Evolutionary conservation across 352 stramenopile genomes (phyloP).

Genomic region (Globisporangium iwayamae): DNA sequence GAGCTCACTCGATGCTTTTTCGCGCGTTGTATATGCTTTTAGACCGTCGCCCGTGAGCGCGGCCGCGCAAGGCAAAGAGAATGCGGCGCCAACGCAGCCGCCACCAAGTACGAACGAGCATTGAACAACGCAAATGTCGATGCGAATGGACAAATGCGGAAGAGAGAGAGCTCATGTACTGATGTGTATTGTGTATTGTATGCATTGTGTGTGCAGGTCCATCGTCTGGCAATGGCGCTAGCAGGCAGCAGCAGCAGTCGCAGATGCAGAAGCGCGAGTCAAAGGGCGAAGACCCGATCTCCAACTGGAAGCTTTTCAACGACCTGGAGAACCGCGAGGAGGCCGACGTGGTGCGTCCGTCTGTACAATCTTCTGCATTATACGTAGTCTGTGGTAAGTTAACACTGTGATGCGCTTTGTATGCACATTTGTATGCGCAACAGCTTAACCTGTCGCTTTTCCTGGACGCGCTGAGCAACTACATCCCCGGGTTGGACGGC

Average conservation of each 20-base stretch:
- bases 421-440: neutral
- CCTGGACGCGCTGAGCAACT: constrained; percentile 65
- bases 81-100: constrained; percentile 1
- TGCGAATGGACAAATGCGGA: neutral
- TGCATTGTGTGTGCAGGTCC: neutral
- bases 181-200: neutral
- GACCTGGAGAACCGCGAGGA: constrained; percentile 85
- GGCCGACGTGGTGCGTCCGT: constrained; percentile 57
- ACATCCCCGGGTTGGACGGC: constrained; percentile 73
- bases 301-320: constrained; percentile 87
- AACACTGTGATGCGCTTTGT: neutral
- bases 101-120: neutral
- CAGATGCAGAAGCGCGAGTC: constrained; percentile 18
- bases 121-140: neutral
- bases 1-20: neutral
- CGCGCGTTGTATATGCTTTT: neutral
- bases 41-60: constrained; percentile 4
- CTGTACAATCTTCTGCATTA: too few relatives aligned
- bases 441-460: constrained; percentile 80
- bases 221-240: neutral
- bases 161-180: neutral
- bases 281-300: constrained; percentile 53
- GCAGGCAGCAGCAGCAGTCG: neutral
- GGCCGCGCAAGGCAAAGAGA: constrained; percentile 7
- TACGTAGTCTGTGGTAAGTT: neutral